These are phyloP conservation scores for Ramichloridium luteum DNA, from an alignment of 2,329 filamentous ascomycete species.

Conservation along the genomic window DNA sequence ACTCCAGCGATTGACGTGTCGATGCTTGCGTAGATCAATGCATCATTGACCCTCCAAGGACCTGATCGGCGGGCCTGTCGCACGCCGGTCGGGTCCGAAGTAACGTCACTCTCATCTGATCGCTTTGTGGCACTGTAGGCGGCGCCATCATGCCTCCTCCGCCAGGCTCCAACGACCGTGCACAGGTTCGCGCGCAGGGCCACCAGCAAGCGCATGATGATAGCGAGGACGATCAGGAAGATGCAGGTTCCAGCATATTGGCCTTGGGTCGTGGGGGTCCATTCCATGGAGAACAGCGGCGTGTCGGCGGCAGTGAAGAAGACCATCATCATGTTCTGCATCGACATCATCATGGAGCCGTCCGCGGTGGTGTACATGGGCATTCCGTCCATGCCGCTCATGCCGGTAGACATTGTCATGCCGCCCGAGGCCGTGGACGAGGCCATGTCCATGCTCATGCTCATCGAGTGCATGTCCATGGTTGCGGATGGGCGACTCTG, in stretches of 20 bases:
- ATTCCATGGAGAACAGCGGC: conserved; percentile 52
- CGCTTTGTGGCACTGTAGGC: too few species aligned
- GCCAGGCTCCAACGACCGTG: not conserved
- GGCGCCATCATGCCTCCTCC: too few species aligned
- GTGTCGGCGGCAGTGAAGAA: conserved; percentile 54
- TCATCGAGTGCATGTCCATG: too few species aligned
- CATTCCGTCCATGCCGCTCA: too few species aligned
- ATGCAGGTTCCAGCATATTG: conserved; percentile 79
- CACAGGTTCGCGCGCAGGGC: conserved; percentile 15
- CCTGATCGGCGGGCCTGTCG: too few species aligned
- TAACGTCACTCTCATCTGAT: too few species aligned
- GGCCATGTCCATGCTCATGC: conserved; percentile 4
- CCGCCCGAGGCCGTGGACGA: not conserved
- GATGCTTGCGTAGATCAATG: conserved; percentile 56
- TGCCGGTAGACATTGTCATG: conserved; percentile 2
- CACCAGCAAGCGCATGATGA: conserved; percentile 47
- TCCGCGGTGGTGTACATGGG: conserved; percentile 5
- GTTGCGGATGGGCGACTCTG: too few species aligned
- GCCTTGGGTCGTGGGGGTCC: conserved; percentile 57
- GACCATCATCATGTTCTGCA: conserved; percentile 38
- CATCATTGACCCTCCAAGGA: conserved; percentile 73
- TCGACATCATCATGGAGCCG: conserved; percentile 21
- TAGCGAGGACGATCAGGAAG: conserved; percentile 66
- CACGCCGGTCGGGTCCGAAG: too few species aligned
- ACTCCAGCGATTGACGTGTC: conserved; percentile 60